Conservation (phyloP, 2,329 filamentous ascomycete species). For the Hypoxylon sp. region DNA sequence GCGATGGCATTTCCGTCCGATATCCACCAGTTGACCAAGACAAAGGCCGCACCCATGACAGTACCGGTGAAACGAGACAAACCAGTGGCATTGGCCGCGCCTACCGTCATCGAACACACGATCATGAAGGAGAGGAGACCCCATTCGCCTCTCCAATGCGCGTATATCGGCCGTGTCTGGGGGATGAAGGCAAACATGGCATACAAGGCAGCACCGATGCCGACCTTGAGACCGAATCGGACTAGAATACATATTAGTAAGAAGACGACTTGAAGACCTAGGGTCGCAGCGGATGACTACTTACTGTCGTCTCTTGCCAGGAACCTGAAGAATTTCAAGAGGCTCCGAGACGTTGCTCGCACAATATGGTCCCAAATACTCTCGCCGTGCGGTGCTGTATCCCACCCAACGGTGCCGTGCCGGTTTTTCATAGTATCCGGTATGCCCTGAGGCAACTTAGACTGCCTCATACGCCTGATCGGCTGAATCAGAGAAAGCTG, state of each 20-base stretch:
- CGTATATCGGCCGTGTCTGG: slow-evolving; percentile 79
- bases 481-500: slow-evolving; percentile 51
- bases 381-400: slow-evolving; percentile 56
- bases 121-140: slow-evolving; percentile 97
- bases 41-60: slow-evolving; percentile 77
- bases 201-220: slow-evolving; percentile 86
- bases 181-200: slow-evolving; percentile 88
- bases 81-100: slow-evolving; percentile 92
- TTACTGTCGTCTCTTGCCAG: slow-evolving; percentile 62
- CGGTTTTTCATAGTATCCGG: slow-evolving; percentile 60
- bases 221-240: slow-evolving; percentile 89
- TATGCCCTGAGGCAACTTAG: slow-evolving; percentile 63
- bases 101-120: slow-evolving; percentile 97
- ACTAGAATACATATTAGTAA: slow-evolving; percentile 48
- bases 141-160: slow-evolving; percentile 95
- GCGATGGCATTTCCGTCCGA: slow-evolving; percentile 76
- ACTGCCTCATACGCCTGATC: slow-evolving; percentile 59
- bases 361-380: slow-evolving; percentile 50
- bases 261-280: not conserved
- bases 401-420: slow-evolving; percentile 64
- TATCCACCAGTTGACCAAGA: slow-evolving; percentile 79
- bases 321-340: slow-evolving; percentile 57
- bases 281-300: slow-evolving; percentile 24
- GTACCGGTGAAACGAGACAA: slow-evolving; percentile 88
- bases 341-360: slow-evolving; percentile 54